Base-by-base conservation (phyloP, 2,329 filamentous ascomycete species). In the Aspergillus glaucus region DNA sequence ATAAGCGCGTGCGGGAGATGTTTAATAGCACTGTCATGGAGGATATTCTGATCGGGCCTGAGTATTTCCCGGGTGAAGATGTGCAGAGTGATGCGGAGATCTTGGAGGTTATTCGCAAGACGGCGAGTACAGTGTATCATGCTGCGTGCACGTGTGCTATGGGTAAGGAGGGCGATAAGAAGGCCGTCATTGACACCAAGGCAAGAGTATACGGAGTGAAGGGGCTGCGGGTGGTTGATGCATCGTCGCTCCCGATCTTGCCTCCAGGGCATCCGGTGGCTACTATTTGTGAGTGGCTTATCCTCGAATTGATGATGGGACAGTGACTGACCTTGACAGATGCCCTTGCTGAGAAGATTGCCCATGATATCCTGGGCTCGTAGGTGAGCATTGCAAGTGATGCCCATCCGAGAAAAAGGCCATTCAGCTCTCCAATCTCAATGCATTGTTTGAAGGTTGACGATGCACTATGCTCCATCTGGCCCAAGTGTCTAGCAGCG, bases 61-160 rank as follows among this genome's bases (percentile, higher is more conserved):
- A 73, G 52, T 50, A 59, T 36, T 58, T 60, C 47, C 66, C 74
- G 0, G 67, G 74, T 1, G n/a, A 49, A 9, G 50, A 66, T 21
- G 54, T 72, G 15, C 51, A 62, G 19, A 68, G 66, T 0, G 72
- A 78, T 50, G 65, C 56, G 21, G 55, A 75, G 45, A 70, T 78
- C 10, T 52, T 71, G 8, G 46, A 62, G 2, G 57, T 47, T 7
- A 59, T 69, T 26, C 42, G 51, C 17, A 34, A 58, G 6, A 60
- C 48, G 39, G 43, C 65, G 21, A 57, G 50, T 15, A 62, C 62
- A 1, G 49, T 70, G n/a, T 68, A 58, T 48, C 68, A 73, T 53
- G 61, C 64, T 0, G 48, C 57, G 4, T 59, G 61, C 7, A 68
- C 68, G 0, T 70, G 65, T 47, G 65, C 61, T 12, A 74, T 72